Evolutionary conservation across 345 rosid genomes (phyloP).

Genomic region (Dipteronia dyeriana): DNA sequence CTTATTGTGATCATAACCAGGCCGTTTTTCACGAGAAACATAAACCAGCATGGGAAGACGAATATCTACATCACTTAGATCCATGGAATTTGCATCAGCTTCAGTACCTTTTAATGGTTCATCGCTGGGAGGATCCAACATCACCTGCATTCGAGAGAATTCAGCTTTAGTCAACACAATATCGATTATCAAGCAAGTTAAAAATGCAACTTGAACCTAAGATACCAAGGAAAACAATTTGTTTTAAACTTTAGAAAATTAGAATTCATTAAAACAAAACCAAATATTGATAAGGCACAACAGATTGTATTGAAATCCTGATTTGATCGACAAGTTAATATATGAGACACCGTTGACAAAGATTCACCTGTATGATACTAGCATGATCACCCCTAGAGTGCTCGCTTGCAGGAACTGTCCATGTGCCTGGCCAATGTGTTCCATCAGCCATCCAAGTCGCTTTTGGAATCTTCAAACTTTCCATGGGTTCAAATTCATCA

Average conservation of each 20-base stretch:
- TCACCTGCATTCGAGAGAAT: constrained; percentile 43
- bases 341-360: not conserved
- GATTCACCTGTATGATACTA: constrained; percentile 67
- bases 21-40: constrained; percentile 78
- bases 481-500: constrained; percentile 45
- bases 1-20: constrained; percentile 89
- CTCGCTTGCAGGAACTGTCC: constrained; percentile 58
- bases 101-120: constrained; percentile 42
- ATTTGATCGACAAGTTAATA: not conserved
- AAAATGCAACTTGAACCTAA: not conserved
- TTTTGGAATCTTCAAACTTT: constrained; percentile 59
- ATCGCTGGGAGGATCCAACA: constrained; percentile 70
- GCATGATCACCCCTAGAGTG: constrained; percentile 81
- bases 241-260: not conserved
- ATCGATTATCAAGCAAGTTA: not conserved
- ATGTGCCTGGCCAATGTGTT: constrained; percentile 84
- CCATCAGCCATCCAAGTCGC: constrained; percentile 93
- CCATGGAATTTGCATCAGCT: constrained; percentile 36
- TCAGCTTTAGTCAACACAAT: constrained; percentile 16
- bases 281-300: not conserved
- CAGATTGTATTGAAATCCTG: not conserved
- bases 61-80: constrained; percentile 63
- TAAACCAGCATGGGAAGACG: constrained; percentile 87
- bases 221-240: not conserved
- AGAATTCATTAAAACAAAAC: not conserved